Conservation (phyloP, 2,329 filamentous ascomycete genomes). For the Phialophora macrospora region DNA sequence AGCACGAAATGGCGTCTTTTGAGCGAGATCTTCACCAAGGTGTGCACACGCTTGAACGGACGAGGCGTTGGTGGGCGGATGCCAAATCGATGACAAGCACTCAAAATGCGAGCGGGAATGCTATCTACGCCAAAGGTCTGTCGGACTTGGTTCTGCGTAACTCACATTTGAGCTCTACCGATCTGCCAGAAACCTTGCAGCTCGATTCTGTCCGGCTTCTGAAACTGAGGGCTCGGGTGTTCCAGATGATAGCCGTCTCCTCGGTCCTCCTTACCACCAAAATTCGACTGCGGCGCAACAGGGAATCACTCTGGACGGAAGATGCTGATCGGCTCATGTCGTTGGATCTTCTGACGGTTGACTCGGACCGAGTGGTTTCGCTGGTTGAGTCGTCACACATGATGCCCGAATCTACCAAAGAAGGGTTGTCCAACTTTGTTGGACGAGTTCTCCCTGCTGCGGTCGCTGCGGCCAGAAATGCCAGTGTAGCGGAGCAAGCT, state of each 20-base stretch:
- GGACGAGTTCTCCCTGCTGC: slow-evolving; percentile 61
- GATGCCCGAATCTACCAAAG: slow-evolving; percentile 53
- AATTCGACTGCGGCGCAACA: slow-evolving; percentile 68
- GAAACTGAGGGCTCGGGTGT: slow-evolving; percentile 58
- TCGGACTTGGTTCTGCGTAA: slow-evolving; percentile 62
- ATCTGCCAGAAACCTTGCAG: slow-evolving; percentile 64
- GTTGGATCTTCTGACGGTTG: slow-evolving; percentile 46
- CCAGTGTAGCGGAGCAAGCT: slow-evolving; percentile 36
- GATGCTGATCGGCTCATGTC: slow-evolving; percentile 65
- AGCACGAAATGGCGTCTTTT: slow-evolving; percentile 66
- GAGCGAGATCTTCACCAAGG: slow-evolving; percentile 59
- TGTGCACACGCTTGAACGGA: slow-evolving; percentile 57
- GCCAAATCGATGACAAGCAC: slow-evolving; percentile 24
- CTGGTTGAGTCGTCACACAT: slow-evolving; percentile 56
- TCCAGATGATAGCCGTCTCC: slow-evolving; percentile 65
- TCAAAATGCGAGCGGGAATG: slow-evolving; percentile 24
- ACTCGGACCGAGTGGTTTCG: slow-evolving; percentile 50
- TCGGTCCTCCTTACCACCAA: slow-evolving; percentile 68
- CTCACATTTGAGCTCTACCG: slow-evolving; percentile 55
- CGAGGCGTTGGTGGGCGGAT: slow-evolving; percentile 49
- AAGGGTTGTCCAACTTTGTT: slow-evolving; percentile 54
- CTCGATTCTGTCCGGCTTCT: slow-evolving; percentile 61
- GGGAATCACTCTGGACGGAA: slow-evolving; percentile 66
- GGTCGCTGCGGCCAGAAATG: slow-evolving; percentile 45
- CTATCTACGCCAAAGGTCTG: slow-evolving; percentile 64